phyloP scores from a whole-genome alignment of 345 rosid genomes.

The Gossypium thurberi region DNA sequence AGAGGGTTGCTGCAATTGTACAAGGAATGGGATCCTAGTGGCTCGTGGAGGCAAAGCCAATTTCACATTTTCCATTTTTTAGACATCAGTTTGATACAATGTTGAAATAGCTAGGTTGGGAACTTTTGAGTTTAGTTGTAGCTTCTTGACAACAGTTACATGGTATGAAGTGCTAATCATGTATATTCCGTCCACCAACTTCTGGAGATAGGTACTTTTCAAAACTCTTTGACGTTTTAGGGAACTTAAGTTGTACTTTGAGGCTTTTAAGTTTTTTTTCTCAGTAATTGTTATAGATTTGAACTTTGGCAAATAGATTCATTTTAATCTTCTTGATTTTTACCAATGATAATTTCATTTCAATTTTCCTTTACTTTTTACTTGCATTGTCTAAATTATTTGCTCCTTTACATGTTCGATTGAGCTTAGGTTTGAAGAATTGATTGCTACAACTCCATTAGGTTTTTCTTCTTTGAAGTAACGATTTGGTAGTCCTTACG shows the following conservation, averaged over 20 bases:
- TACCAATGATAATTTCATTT: not conserved
- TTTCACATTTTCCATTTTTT: slow-evolving; percentile 8
- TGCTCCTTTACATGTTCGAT: not conserved
- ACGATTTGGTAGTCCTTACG: too few relatives aligned
- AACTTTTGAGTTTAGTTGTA: slow-evolving; percentile 19
- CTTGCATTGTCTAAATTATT: not conserved
- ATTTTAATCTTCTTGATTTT: not conserved
- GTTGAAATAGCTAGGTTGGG: slow-evolving; percentile 27
- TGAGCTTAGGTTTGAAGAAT: not conserved
- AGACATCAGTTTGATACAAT: slow-evolving; percentile 17
- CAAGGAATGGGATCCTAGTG: slow-evolving; percentile 5
- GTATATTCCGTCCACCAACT: slow-evolving; percentile 30
- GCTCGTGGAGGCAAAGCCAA: not conserved
- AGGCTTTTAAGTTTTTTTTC: slow-evolving; percentile 18
- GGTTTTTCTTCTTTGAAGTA: not conserved
- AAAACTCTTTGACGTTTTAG: slow-evolving; percentile 22
- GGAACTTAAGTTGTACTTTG: slow-evolving; percentile 27
- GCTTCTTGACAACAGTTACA: slow-evolving; percentile 25
- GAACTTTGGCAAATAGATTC: not conserved
- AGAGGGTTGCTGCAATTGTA: slow-evolving; percentile 1
- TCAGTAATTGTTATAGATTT: not conserved
- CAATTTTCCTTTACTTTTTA: not conserved
- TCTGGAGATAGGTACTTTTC: slow-evolving; percentile 32
- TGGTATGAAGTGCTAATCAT: slow-evolving; percentile 24
- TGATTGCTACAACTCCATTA: not conserved